Base-by-base conservation (phyloP, 1,284 basidiomycete species). In the Ustilago sp. region DNA sequence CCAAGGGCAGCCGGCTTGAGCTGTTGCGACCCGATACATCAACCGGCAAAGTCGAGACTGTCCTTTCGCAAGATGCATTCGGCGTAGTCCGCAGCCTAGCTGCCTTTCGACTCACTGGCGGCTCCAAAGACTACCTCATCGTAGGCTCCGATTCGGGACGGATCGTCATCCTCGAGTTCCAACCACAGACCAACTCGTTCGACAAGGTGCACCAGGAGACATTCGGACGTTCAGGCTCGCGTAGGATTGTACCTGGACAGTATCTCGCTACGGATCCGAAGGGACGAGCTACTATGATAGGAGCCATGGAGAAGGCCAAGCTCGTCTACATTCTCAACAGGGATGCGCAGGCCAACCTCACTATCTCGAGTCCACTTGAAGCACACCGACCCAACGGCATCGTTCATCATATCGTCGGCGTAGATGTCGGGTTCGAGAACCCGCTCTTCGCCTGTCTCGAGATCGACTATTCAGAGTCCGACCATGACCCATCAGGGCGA, bases 371-470 rank as follows among this genome's bases (percentile, higher is more conserved):
- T 61, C 84, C 84, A 12, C 74, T 86, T 17, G 84, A 86, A 66
- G 84, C 84, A 35, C 79, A 86, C 62, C 65, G 78, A 51, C 73
- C 79, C 8, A 79, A 76, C 36, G 77, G 76, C 19, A 83, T 86
- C 72, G 79, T 83, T 31, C 80, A 85, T 65, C 74, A 79, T 66
- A 79, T 85, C 38, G 71, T 82, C 32, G 83, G 83, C 32, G 81
- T 86, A 32, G 84, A 86, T 53, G 84, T 85, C 31, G 84, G 84
- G 11, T 86, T 79, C 56, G 84, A 86, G 59, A 86, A 86, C 34
- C 83, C 84, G 4, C 59, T 84, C 13, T 86, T 86, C 56, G 84
- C 84, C 3, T 80, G 83, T 35, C 79, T 86, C 43, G 84, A 86
- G 54, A 79, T 82, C 28, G 84, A 85, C 67, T 86, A 84, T 48